Base-by-base conservation (phyloP, 169 alveolate genomes). In the Plasmodium ovale region DNA sequence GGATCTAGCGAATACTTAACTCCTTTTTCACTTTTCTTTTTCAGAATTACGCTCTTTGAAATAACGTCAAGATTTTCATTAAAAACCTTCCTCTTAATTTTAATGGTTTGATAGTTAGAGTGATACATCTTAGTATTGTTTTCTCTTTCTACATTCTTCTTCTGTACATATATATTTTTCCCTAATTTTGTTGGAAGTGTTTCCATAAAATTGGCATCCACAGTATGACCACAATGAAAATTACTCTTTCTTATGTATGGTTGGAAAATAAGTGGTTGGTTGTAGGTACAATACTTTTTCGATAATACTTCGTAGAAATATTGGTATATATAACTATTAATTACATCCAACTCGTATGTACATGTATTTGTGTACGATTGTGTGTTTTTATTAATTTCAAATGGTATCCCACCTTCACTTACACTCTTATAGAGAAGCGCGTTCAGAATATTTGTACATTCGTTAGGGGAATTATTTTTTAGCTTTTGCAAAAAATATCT, bases 301-400 rank as follows among this genome's bases (percentile, higher is more conserved):
- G 72, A 79, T 29, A 79, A 64, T 4, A 16, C 6, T 9, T 37
- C 59, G 27, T 56, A n/a, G 44, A 79, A 64, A 27, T 79, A 70
- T 53, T 79, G 84, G n/a, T 65, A 44, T 23, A 79, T 69, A 69
- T 59, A 79, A 69, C 89, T 79, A 19, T 56, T 79, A 9, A 79
- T 65, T 27, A 79, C 82, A 53, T 79, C 89, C 14, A 65, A 44
- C 58, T 79, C 84, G 23, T 79, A 79, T 37, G 89, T 49, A 16
- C 79, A 56, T 51, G 37, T 58, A 51, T 79, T 65, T 23, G 37
- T 16, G 42, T 79, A 79, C 6, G 37, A 23, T 6, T 51, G 2
- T 16, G 68, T 33, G 9, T 59, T 79, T 12, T 29, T 65, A 65
- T 79, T 79, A 25, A 12, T 39, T 23, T 49, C 68, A 56, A 79